Conservation (phyloP, 2,329 filamentous ascomycete species). For the Onygena corvina region DNA sequence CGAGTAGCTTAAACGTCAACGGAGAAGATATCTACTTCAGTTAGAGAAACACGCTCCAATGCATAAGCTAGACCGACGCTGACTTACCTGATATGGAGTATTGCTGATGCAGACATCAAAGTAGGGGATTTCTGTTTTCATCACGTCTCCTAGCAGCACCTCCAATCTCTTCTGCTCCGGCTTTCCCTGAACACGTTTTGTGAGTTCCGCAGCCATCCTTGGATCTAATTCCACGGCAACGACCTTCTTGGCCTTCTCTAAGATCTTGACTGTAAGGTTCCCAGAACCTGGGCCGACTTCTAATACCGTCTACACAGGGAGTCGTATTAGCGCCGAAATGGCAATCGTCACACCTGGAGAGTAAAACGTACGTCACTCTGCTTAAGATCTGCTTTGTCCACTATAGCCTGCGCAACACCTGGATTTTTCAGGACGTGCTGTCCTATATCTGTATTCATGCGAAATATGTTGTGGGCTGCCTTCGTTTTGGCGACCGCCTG, state of each 20-base stretch:
- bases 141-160: slow-evolving; percentile 80
- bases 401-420: slow-evolving; percentile 68
- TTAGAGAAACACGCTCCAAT: background rate
- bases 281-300: slow-evolving; percentile 87
- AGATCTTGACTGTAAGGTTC: slow-evolving; percentile 76
- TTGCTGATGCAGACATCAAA: slow-evolving; percentile 79
- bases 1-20: slow-evolving; percentile 79
- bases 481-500: slow-evolving; percentile 38
- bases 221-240: slow-evolving; percentile 89
- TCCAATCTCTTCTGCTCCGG: slow-evolving; percentile 74
- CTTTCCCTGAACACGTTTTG: slow-evolving; percentile 83
- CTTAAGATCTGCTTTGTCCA: slow-evolving; percentile 78
- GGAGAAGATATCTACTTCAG: slow-evolving; percentile 64
- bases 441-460: slow-evolving; percentile 86
- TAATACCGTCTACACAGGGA: slow-evolving; percentile 52
- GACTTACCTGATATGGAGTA: slow-evolving; percentile 55
- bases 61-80: background rate
- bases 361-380: slow-evolving; percentile 53
- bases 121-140: slow-evolving; percentile 68
- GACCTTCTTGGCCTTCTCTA: slow-evolving; percentile 72
- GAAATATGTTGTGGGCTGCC: slow-evolving; percentile 74
- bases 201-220: slow-evolving; percentile 89
- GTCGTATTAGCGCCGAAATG: background rate
- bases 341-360: background rate
- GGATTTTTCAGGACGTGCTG: slow-evolving; percentile 90